Evolutionary conservation across 2,329 filamentous ascomycete genomes (phyloP).

Genomic region (Leptoxyphium fumago): DNA sequence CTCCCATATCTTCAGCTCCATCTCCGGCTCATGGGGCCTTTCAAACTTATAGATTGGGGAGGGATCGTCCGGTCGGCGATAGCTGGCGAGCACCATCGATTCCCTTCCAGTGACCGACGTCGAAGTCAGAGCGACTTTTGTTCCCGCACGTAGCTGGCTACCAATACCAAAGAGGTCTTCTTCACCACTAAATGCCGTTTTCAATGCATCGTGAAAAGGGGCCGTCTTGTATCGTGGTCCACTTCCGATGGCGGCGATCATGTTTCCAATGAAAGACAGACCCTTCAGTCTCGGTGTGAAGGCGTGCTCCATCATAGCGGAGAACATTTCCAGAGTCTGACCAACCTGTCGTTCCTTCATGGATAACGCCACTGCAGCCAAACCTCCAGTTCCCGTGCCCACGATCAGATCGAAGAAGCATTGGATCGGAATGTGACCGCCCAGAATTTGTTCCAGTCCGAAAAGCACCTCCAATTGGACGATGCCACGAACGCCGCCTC

Average conservation of each 20-base stretch:
- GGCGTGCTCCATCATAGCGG: slow-evolving; percentile 24
- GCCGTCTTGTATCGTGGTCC: slow-evolving; percentile 21
- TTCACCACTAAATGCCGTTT: slow-evolving; percentile 24
- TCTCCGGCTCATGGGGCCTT: slow-evolving; percentile 22
- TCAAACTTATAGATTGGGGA: slow-evolving; percentile 24
- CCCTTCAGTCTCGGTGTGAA: slow-evolving; percentile 26
- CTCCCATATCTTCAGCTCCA: slow-evolving; percentile 36
- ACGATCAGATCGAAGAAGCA: slow-evolving; percentile 37
- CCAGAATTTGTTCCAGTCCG: slow-evolving; percentile 26
- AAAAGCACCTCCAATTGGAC: slow-evolving; percentile 30
- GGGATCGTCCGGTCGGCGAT: slow-evolving; percentile 23
- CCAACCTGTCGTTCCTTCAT: slow-evolving; percentile 24
- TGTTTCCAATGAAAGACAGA: slow-evolving; percentile 20
- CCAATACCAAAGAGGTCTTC: slow-evolving; percentile 14
- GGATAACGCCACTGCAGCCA: slow-evolving; percentile 29
- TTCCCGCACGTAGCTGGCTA: slow-evolving; percentile 10
- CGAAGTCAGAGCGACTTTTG: slow-evolving; percentile 30
- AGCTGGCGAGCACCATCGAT: slow-evolving; percentile 31
- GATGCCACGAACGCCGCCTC: slow-evolving; percentile 33
- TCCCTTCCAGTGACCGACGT: slow-evolving; percentile 25
- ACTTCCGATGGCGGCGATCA: slow-evolving; percentile 14
- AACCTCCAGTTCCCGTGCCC: slow-evolving; percentile 31
- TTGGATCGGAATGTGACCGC: slow-evolving; percentile 25
- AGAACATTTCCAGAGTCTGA: slow-evolving; percentile 26
- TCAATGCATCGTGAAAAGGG: slow-evolving; percentile 21